A percentile compares a stretch with the other conserved stretches of the same genome.
These are phyloP conservation scores for Daldinia loculata DNA, from an alignment of 495 filamentous ascomycete species.

Conservation along the genomic window DNA sequence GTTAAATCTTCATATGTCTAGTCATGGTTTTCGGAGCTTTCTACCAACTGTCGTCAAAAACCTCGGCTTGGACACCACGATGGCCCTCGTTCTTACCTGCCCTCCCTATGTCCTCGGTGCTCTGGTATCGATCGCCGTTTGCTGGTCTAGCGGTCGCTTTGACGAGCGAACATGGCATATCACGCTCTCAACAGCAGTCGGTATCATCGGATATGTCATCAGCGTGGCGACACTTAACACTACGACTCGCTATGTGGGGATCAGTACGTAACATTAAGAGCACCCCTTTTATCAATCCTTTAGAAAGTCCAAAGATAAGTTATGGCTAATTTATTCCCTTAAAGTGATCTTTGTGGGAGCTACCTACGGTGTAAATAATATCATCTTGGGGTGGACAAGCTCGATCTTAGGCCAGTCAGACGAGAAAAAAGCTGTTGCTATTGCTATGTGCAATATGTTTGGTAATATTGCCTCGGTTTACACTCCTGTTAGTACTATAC, in stretches of 20 bases:
- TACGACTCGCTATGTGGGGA: conserved; percentile 53
- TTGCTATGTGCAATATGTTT: conserved; percentile 56
- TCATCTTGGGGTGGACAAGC: conserved; percentile 55
- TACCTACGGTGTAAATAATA: conserved; percentile 55
- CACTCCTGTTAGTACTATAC: conserved; percentile 35
- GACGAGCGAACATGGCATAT: conserved; percentile 63
- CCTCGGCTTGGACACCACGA: conserved; percentile 52
- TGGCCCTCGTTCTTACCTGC: conserved; percentile 56
- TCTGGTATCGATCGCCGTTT: conserved; percentile 47
- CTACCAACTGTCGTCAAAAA: conserved; percentile 58
- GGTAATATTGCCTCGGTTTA: conserved; percentile 47
- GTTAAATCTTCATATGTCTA: conserved; percentile 44
- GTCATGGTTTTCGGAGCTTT: conserved; percentile 57
- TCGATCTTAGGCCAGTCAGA: conserved; percentile 52
- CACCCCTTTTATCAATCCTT: background rate
- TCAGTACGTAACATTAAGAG: conserved; percentile 15
- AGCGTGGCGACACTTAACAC: conserved; percentile 50
- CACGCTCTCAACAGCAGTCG: conserved; percentile 49
- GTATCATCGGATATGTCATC: conserved; percentile 55
- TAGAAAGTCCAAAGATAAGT: background rate
- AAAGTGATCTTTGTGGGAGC: conserved; percentile 51
- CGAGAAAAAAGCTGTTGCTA: conserved; percentile 54
- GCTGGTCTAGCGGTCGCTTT: conserved; percentile 51
- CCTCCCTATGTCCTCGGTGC: conserved; percentile 58
- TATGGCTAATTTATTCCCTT: background rate